Evolutionary conservation across 2,329 filamentous ascomycete genomes (phyloP), one percentile per base, ranked within the genome.

Genomic region (Aureobasidium sp.): DNA sequence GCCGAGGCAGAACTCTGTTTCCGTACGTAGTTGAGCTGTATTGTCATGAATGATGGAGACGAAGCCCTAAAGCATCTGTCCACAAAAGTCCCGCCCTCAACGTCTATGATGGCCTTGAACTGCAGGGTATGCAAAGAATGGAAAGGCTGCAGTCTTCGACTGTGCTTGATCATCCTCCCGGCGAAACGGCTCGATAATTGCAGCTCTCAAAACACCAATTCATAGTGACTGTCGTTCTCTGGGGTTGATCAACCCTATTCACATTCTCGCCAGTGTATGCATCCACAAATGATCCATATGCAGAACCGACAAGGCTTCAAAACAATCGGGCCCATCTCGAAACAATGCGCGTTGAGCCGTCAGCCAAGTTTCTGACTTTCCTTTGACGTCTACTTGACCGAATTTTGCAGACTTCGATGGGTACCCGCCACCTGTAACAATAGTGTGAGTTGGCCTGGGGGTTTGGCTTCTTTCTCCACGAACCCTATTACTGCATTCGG

Each of bases 381-480:
- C 7, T 37, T 37, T 19, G 44, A 19, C 22, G 7, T 25, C 22
- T 12, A 37, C 44, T 34, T 29, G 27, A 29, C 12, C 27, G 7
- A 34, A 25, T 30, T 35, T 30, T 27, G 14, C 30, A 48, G 2
- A 17, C 21, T 6, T 34, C 21, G 42, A 11, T 44, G 16, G 19
- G 7, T 11, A 25, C 22, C 32, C 44, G 44, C 44, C 25, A 27
- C 30, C 22, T 48, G 44, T 30, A 48, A 48, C 44, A 37, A 48
- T 48, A 48, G 44, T 16, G 30, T 37, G n/a, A 7, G 8, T 22
- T 24, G 14, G 22, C 21, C 22, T 19, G 44, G 44, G n/a, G 44
- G 21, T 14, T 35, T 12, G 30, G 17, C 6, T 45, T 17, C 14
- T 34, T 16, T 32, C 14, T 32, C 4, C 25, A 32, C 12, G 4